phyloP scores from a whole-genome alignment of 306 rosid species.

The Quercus aquifolioides region DNA sequence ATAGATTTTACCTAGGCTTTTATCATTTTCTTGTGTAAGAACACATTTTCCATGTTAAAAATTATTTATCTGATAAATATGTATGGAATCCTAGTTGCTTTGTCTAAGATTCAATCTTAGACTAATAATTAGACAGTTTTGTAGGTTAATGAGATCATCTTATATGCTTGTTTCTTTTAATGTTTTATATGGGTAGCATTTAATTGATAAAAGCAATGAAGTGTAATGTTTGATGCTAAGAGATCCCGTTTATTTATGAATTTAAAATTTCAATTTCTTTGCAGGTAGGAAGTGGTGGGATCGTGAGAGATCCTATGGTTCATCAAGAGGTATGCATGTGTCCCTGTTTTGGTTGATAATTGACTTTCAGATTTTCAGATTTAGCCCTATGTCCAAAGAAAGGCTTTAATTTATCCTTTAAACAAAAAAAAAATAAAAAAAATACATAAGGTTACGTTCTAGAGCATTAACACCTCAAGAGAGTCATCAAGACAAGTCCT shows the following conservation, averaged over 20 bases:
- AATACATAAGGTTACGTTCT: too few relatives aligned
- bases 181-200: not conserved
- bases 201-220: not conserved
- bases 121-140: not conserved
- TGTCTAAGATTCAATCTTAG: not conserved
- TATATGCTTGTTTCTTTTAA: not conserved
- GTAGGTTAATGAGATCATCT: not conserved
- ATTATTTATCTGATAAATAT: not conserved
- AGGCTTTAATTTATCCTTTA: too few relatives aligned
- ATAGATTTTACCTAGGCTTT: not conserved
- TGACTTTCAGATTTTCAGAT: not conserved
- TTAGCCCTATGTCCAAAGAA: not conserved
- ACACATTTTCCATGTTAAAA: not conserved
- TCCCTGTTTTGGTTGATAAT: not conserved
- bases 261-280: conserved; percentile 7
- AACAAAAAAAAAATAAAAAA: too few relatives aligned
- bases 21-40: not conserved
- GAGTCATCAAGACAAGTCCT: too few relatives aligned
- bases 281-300: conserved; percentile 56
- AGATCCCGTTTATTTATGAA: not conserved
- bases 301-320: conserved; percentile 48
- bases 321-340: conserved; percentile 43
- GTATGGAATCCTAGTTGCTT: not conserved
- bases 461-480: too few relatives aligned
- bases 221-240: not conserved